Percentiles rank a stretch among this genome's conserved stretches.
Evolutionary conservation across 805 yeast species (phyloP).

Genomic region (Candida vartiovaarae): DNA sequence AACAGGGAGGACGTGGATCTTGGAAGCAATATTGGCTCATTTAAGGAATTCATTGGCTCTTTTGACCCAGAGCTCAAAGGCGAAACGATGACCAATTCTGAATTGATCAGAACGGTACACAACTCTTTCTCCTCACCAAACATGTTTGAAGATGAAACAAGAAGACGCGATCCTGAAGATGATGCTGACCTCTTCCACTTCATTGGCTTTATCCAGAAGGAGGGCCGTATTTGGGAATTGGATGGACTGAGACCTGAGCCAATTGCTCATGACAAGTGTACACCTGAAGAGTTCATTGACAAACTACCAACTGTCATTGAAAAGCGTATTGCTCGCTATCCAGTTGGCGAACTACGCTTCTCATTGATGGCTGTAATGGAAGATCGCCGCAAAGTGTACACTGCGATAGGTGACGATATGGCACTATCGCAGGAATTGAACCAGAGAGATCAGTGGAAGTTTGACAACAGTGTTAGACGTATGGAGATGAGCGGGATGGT

Average conservation of each 20-base stretch:
- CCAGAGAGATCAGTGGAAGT: slow-evolving; percentile 45
- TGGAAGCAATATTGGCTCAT: slow-evolving; percentile 41
- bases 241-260: slow-evolving; percentile 57
- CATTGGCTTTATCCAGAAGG: slow-evolving; percentile 40
- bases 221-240: slow-evolving; percentile 47
- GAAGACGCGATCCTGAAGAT: slow-evolving; percentile 16
- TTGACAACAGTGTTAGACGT: slow-evolving; percentile 48
- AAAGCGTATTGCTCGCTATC: slow-evolving; percentile 39
- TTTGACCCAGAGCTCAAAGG: slow-evolving; percentile 55
- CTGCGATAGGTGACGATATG: slow-evolving; percentile 33
- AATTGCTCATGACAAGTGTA: slow-evolving; percentile 43
- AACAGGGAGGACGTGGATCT: slow-evolving; percentile 36
- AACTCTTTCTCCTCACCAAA: slow-evolving; percentile 55
- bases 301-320: slow-evolving; percentile 39
- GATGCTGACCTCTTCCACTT: slow-evolving; percentile 52
- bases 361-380: slow-evolving; percentile 47
- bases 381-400: slow-evolving; percentile 36
- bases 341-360: slow-evolving; percentile 45
- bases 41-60: slow-evolving; percentile 41
- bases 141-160: slow-evolving; percentile 39
- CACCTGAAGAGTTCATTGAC: slow-evolving; percentile 34
- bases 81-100: slow-evolving; percentile 54
- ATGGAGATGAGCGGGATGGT: slow-evolving; percentile 48
- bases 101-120: slow-evolving; percentile 46
- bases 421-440: slow-evolving; percentile 32